Evolutionary conservation across 768 basidiomycete species (phyloP).

Genomic region (Leccinum boreale): DNA sequence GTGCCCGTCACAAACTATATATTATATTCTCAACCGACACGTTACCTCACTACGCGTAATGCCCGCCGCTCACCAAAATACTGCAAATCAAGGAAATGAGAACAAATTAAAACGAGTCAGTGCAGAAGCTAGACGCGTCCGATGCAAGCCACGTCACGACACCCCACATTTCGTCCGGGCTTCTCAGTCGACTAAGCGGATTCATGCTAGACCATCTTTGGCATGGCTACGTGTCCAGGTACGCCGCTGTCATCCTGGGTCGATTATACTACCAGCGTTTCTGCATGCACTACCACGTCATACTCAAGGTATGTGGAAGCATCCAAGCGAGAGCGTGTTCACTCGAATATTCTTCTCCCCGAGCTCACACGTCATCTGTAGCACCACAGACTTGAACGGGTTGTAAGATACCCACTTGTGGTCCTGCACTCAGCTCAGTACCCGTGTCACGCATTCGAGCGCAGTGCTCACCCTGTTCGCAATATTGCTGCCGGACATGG

Average conservation of each 20-base stretch:
- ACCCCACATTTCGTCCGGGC: slow-evolving; percentile 70
- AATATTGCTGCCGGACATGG: slow-evolving; percentile 64
- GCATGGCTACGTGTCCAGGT: slow-evolving; percentile 61
- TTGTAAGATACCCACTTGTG: slow-evolving; percentile 78
- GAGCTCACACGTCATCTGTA: slow-evolving; percentile 82
- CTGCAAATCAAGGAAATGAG: slow-evolving; percentile 5
- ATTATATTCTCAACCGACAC: neutral
- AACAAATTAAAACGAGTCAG: slow-evolving; percentile 29
- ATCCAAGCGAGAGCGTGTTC: slow-evolving; percentile 73
- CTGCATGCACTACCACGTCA: too few species aligned
- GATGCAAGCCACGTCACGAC: slow-evolving; percentile 70
- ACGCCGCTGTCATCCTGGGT: slow-evolving; percentile 69
- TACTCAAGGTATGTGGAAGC: slow-evolving; percentile 36
- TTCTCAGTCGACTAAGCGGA: slow-evolving; percentile 67
- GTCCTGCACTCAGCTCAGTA: slow-evolving; percentile 41
- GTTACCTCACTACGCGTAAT: slow-evolving; percentile 27
- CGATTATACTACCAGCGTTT: slow-evolving; percentile 6
- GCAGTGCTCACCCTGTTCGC: slow-evolving; percentile 56
- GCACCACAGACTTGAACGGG: slow-evolving; percentile 70
- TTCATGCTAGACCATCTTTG: slow-evolving; percentile 68
- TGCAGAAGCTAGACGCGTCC: slow-evolving; percentile 75
- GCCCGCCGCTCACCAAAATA: slow-evolving; percentile 31
- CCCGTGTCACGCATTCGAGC: neutral
- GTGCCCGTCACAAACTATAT: too few species aligned
- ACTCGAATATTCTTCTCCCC: slow-evolving; percentile 64